Percentiles rank a stretch among this genome's conserved stretches.
Evolutionary conservation across 805 yeast genomes (phyloP).

Genomic region (Wickerhamiella qilinensis): DNA sequence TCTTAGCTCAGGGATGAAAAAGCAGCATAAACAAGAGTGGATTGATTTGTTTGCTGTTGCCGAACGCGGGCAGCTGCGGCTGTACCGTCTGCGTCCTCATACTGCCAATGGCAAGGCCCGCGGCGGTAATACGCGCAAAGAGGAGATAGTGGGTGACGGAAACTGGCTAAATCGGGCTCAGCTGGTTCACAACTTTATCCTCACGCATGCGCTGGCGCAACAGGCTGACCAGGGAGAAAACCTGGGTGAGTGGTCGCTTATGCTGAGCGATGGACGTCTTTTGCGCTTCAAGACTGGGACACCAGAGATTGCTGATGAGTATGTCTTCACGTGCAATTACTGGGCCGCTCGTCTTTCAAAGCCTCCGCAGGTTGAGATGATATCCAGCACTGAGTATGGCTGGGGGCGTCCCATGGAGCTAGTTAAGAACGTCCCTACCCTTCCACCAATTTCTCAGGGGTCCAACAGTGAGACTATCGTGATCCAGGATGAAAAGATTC

Average conservation of each 20-base stretch:
- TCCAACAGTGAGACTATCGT: conserved; percentile 7
- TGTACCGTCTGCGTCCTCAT: conserved; percentile 32
- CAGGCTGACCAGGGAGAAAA: conserved; percentile 23
- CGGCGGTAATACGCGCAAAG: background rate
- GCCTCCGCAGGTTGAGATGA: conserved; percentile 54
- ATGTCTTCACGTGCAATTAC: conserved; percentile 64
- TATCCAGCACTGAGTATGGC: conserved; percentile 65
- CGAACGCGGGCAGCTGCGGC: conserved; percentile 45
- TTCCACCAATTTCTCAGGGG: conserved; percentile 1
- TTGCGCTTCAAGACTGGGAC: conserved; percentile 54
- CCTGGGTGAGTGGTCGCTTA: conserved; percentile 35
- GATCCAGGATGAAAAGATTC: conserved; percentile 15
- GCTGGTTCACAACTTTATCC: conserved; percentile 35
- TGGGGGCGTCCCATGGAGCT: conserved; percentile 31
- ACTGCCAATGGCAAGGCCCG: background rate
- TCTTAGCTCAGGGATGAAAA: conserved; percentile 16
- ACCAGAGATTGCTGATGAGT: conserved; percentile 48
- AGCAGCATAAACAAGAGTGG: conserved; percentile 24
- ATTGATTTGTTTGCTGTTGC: conserved; percentile 46
- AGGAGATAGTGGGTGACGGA: conserved; percentile 35
- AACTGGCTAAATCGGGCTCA: conserved; percentile 54
- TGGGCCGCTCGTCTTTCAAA: conserved; percentile 83
- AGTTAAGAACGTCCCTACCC: background rate
- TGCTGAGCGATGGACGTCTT: conserved; percentile 32
- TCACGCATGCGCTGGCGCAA: conserved; percentile 30